Evolutionary conservation across 1,139 yeast genomes (phyloP), one percentile per base, ranked within the genome.

Genomic region (Lodderomyces orthopsilosis): DNA sequence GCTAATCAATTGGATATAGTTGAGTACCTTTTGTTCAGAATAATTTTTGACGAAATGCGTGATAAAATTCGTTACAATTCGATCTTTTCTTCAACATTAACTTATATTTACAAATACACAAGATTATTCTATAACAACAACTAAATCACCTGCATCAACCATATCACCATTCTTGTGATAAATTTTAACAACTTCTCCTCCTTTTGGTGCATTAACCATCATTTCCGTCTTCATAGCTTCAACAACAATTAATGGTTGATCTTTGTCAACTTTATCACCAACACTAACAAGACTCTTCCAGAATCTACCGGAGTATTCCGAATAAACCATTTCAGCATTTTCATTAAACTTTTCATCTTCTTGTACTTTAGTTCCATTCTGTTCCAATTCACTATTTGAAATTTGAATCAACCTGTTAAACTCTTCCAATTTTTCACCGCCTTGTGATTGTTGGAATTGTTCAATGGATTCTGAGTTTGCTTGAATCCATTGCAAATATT

Each of bases 221-320:
- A 93, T 90, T 64, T 93, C 98, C 1, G 98, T 93, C 73, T 93
- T 93, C 98, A 93, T 93, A 43, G 98, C 98, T 64, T 93, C 98
- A 46, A 93, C 88, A 42, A 93, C 89, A 50, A 93, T 78, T 51
- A 93, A 72, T 4, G 90, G 90, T 56, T 88, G 93, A 28, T 91
- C 95, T 45, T 70, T 76, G 42, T 70, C 69, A 26, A 93, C 95
- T 17, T 53, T 65, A 53, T 86, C 94, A n/a, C 96, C 97, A 37
- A 78, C 91, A 43, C 74, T 68, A 27, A 85, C 95, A 53, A 90
- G 71, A 2, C 94, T 80, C 66, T 93, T 93, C 98, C 98, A 93
- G 79, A 93, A 90, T 54, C 98, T 76, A 45, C 98, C 98, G 10
- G 96, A 86, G 59, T 83, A 93, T 62, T 93, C 97, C 15, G 97